Evolutionary conservation across 2,329 filamentous ascomycete genomes (phyloP).

Genomic region (Colletotrichum endophyticum): DNA sequence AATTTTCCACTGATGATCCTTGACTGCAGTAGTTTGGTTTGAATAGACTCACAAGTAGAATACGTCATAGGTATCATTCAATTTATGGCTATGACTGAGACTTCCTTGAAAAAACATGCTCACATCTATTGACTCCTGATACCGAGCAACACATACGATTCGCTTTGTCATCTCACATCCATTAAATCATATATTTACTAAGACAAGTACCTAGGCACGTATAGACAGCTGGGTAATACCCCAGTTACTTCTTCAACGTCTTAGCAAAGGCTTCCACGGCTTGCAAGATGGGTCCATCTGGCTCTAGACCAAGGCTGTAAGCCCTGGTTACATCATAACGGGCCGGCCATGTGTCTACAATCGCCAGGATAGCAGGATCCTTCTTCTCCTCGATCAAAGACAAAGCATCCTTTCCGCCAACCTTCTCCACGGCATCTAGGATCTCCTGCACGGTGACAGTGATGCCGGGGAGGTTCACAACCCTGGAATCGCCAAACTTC

Average conservation of each 20-base stretch:
- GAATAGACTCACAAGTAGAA: neutral
- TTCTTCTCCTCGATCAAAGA: conserved; percentile 51
- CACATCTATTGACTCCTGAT: neutral
- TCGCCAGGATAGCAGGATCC: conserved; percentile 49
- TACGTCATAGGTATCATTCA: neutral
- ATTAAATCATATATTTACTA: neutral
- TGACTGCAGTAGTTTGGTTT: neutral
- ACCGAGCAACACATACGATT: fast-evolving
- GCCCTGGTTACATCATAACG: conserved; percentile 57
- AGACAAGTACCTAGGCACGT: neutral
- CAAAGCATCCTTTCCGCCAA: conserved; percentile 52
- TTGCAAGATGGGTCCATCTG: conserved; percentile 36
- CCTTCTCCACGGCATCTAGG: conserved; percentile 51
- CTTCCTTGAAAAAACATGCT: fast-evolving
- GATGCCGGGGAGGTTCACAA: conserved; percentile 58
- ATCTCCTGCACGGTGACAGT: conserved; percentile 60
- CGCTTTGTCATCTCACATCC: neutral
- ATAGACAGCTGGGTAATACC: neutral
- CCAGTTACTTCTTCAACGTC: neutral
- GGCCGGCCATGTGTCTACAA: conserved; percentile 59
- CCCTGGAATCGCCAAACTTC: conserved; percentile 42
- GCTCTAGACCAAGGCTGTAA: conserved; percentile 53
- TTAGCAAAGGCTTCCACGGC: conserved; percentile 8
- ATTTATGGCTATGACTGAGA: neutral
- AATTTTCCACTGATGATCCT: neutral